Evolutionary conservation across 345 rosid genomes (phyloP), one percentile per base, ranked within the genome.

Genomic region (Camelina hispida): DNA sequence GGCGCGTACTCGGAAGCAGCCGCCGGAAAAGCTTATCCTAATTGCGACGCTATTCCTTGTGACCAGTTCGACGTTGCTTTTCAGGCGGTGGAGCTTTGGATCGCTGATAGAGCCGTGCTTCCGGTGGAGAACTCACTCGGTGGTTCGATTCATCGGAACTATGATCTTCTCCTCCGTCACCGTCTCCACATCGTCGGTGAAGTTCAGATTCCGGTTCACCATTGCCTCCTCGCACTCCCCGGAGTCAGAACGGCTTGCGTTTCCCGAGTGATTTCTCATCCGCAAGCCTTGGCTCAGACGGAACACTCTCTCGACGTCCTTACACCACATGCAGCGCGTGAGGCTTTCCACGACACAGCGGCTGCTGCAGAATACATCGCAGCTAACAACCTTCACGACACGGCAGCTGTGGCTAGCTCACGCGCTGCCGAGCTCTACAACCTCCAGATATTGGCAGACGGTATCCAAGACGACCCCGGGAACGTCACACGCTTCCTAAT

Each of bases 1-100:
- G 98, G 98, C 0, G 98, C 98, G 1, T 94, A 94, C 76, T 94
- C 98, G 0, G 98, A 94, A 44, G 98, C 97, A 4, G 98, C 98
- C 1, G 97, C 98, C 2, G 98, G 97, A 2, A 94, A 91, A 80
- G 98, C 98, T 0, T 94, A 91, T 72, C 93, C 97, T 0, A 83
- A 87, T 18, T 94, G 98, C 17, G 97, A 94, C 56, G 98, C 98
- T 14, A 92, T 90, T 32, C 98, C 98, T 0, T 94, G 98, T 20
- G 98, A 94, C 67, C 98, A 94, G 59, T 94, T 94, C 25, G 98
- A 94, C 80, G 96, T 90, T 9, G 98, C 96, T 7, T 93, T 93
- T 77, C 91, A 91, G 69, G 93, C 98, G 0, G 98, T 93, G 5
- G 97, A 94, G 90, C 96, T 88, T 20, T 94, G 98, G 98, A 86